Conservation (phyloP, 2,329 filamentous ascomycete species). For the Neopestalotiopsis sp. region DNA sequence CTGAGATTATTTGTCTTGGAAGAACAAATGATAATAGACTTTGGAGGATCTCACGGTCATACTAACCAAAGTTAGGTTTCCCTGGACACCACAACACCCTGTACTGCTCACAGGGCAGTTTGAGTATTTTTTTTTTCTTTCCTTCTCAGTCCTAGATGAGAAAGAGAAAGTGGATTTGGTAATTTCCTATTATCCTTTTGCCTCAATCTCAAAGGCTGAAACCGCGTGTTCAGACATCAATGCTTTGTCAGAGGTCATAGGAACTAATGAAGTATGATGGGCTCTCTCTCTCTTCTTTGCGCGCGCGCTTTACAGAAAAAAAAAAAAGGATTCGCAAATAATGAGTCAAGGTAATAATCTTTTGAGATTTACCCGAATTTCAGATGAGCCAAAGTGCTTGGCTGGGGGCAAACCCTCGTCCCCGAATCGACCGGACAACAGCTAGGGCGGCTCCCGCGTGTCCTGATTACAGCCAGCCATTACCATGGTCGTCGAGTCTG, state of each 20-base stretch:
- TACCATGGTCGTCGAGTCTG: slow-evolving; percentile 21
- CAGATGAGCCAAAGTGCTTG: slow-evolving; percentile 25
- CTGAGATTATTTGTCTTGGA: slow-evolving; percentile 5
- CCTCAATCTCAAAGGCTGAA: slow-evolving; percentile 27
- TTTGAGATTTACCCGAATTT: slow-evolving; percentile 26
- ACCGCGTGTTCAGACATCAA: slow-evolving; percentile 18
- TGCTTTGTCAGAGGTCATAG: slow-evolving; percentile 17
- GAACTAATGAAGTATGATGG: slow-evolving; percentile 14
- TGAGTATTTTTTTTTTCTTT: slow-evolving; percentile 17
- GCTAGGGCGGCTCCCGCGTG: slow-evolving; percentile 21
- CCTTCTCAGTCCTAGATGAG: slow-evolving; percentile 19
- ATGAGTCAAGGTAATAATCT: slow-evolving; percentile 1
- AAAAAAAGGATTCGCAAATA: neutral
- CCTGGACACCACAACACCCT: neutral
- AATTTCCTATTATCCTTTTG: slow-evolving; percentile 29
- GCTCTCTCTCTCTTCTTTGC: neutral
- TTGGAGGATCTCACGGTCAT: neutral
- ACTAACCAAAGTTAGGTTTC: slow-evolving; percentile 8
- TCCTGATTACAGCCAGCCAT: slow-evolving; percentile 28
- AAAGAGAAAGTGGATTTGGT: slow-evolving; percentile 20
- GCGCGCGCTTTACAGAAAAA: no score
- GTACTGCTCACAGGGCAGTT: slow-evolving; percentile 21
- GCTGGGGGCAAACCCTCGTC: slow-evolving; percentile 24
- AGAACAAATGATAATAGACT: slow-evolving; percentile 6
- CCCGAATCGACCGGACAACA: slow-evolving; percentile 21